phyloP scores from a whole-genome alignment of 768 basidiomycete species.

The Hortiboletus campestris region DNA sequence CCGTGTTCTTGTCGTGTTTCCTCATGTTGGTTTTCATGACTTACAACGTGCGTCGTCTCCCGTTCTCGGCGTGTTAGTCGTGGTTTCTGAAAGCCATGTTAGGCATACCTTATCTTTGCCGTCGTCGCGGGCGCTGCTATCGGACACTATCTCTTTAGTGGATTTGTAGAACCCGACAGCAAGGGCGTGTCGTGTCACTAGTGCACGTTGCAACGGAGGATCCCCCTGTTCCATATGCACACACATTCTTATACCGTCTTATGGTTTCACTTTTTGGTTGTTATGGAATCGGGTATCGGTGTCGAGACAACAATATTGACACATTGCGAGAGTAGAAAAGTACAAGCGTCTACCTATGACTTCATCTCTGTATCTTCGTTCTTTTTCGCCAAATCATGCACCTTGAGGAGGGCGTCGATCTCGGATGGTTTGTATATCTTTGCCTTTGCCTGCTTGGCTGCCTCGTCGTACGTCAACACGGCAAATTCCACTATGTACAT shows the following conservation, averaged over 20 bases:
- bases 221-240: not conserved
- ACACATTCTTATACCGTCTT: not conserved
- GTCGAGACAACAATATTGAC: not conserved
- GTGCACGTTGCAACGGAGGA: constrained; percentile 12
- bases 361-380: constrained; percentile 82
- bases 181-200: constrained; percentile 85
- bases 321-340: not conserved
- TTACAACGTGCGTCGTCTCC: constrained; percentile 68
- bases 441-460: constrained; percentile 74
- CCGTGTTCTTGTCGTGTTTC: constrained; percentile 81
- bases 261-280: not conserved
- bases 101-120: constrained; percentile 86
- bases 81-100: not conserved
- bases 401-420: constrained; percentile 77
- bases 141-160: constrained; percentile 78
- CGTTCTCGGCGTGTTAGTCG: not conserved
- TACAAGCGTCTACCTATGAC: constrained; percentile 31
- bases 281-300: not conserved
- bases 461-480: constrained; percentile 81
- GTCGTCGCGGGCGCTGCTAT: constrained; percentile 79
- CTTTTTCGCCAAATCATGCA: constrained; percentile 85
- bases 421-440: constrained; percentile 91
- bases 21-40: constrained; percentile 98
- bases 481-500: constrained; percentile 84
- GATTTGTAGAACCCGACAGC: constrained; percentile 58